These are phyloP conservation scores for Aspergillus piperis DNA, from an alignment of 2,329 filamentous ascomycete genomes.

Conservation along the genomic window DNA sequence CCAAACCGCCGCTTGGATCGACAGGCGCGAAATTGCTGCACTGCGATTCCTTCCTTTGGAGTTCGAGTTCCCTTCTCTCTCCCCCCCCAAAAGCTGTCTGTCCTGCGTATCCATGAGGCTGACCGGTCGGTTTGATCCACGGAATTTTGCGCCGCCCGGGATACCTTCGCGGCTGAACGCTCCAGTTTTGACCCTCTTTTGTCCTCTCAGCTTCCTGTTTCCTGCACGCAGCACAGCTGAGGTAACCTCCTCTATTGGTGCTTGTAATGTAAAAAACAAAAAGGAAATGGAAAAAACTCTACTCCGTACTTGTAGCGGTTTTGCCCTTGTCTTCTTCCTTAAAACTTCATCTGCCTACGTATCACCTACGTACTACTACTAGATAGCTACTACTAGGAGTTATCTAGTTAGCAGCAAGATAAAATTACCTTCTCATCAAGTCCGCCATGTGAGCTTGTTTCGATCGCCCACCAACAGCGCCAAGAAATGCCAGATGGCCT, in stretches of 20 bases:
- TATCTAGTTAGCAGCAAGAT: not conserved
- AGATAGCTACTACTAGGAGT: not conserved
- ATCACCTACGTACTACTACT: not conserved
- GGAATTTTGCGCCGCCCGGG: not conserved
- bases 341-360: not conserved
- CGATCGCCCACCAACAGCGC: constrained; percentile 21
- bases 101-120: not conserved
- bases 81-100: not conserved
- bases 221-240: no score
- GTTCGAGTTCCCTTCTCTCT: not conserved
- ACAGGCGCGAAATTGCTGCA: constrained; percentile 15
- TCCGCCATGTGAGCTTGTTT: constrained; percentile 15
- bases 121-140: not conserved
- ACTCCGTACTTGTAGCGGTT: no score
- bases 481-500: constrained; percentile 43
- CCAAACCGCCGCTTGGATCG: constrained; percentile 9
- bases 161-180: not conserved
- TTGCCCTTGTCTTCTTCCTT: no score
- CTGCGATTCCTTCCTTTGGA: not conserved
- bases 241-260: no score
- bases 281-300: no score
- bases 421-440: constrained; percentile 11
- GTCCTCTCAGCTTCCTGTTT: no score
- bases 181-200: no score
- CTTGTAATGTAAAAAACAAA: no score